Conservation (phyloP, 192 early-diverging fungal species). For the Lobosporangium transversale region DNA sequence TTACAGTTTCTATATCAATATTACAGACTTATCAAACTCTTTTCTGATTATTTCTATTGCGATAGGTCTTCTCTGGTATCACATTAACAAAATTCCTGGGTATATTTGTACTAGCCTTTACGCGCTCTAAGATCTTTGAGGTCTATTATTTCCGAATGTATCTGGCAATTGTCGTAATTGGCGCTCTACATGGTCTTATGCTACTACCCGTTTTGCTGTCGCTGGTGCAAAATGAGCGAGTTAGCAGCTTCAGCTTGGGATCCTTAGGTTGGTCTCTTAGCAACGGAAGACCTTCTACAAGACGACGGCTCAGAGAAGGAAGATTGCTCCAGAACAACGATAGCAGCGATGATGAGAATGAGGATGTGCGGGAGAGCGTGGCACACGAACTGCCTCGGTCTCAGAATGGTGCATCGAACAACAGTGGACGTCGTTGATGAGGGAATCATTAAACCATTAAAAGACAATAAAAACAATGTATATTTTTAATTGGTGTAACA, state of each 20-base stretch:
- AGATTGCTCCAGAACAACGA: conserved; percentile 34
- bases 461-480: conserved; percentile 3
- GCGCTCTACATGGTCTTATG: conserved; percentile 67
- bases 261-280: conserved; percentile 32
- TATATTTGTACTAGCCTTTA: conserved; percentile 73
- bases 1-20: not conserved
- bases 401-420: conserved; percentile 21
- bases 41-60: no score
- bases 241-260: conserved; percentile 26
- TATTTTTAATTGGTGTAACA: no score
- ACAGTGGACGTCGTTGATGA: conserved; percentile 10
- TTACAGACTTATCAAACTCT: not conserved
- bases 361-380: conserved; percentile 25
- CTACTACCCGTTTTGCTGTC: conserved; percentile 68
- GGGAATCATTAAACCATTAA: not conserved
- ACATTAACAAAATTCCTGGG: conserved; percentile 73
- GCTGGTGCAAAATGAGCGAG: conserved; percentile 41
- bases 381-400: conserved; percentile 46
- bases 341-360: conserved; percentile 42
- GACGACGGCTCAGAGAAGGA: conserved; percentile 36
- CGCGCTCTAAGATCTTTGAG: conserved; percentile 74
- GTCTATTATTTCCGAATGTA: conserved; percentile 78
- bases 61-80: conserved; percentile 70
- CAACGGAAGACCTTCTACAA: conserved; percentile 2
- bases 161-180: conserved; percentile 66